Evolutionary conservation across 1,284 basidiomycete species (phyloP).

Genomic region (Naganishia albida): DNA sequence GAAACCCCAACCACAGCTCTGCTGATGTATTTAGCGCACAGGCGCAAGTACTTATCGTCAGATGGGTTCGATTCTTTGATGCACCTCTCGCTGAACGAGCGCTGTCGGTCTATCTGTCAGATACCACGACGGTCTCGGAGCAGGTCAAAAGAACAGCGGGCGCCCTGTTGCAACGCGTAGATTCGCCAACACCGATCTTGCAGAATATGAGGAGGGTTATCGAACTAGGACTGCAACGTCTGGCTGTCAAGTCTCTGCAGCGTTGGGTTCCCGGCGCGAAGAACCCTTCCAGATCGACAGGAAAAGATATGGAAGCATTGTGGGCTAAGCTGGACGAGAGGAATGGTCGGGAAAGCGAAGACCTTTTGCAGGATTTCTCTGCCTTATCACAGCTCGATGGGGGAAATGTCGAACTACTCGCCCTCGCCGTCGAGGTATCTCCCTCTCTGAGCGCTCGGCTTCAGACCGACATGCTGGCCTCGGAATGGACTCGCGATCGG

Average conservation of each 20-base stretch:
- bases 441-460: background rate
- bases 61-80: constrained; percentile 24
- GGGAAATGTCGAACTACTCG: background rate
- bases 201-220: background rate
- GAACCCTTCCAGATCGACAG: constrained; percentile 6
- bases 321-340: background rate
- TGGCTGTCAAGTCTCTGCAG: constrained; percentile 1
- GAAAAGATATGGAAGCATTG: constrained; percentile 7
- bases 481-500: constrained; percentile 1
- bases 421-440: constrained; percentile 9
- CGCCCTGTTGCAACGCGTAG: background rate
- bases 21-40: background rate
- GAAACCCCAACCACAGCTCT: background rate
- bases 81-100: constrained; percentile 6
- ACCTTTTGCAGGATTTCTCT: background rate
- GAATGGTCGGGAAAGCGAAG: background rate
- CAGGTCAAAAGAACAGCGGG: background rate
- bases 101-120: constrained; percentile 2
- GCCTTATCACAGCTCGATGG: background rate
- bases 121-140: background rate
- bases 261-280: constrained; percentile 10
- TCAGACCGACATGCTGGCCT: background rate
- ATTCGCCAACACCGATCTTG: constrained; percentile 9
- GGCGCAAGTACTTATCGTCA: constrained; percentile 3
- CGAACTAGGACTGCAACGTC: constrained; percentile 2